Base-by-base conservation (phyloP, 2,329 filamentous ascomycete species). In the Fusarium setosum region DNA sequence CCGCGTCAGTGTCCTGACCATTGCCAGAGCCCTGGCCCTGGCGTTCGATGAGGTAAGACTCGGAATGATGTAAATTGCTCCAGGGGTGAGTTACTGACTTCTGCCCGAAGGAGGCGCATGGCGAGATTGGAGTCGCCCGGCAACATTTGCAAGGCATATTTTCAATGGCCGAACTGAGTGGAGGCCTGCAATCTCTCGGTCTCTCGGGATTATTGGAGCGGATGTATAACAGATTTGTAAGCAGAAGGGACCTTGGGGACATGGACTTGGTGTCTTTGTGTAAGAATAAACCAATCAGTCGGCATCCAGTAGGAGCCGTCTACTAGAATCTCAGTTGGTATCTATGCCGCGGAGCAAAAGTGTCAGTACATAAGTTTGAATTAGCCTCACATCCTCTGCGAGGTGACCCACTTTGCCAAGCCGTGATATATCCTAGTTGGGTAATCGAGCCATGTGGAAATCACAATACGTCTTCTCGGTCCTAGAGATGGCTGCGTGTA, bases 41-140 rank as follows among this genome's bases (percentile, higher is more conserved):
- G 60, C 42, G 9, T 38, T 61, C 9, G 52, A 63, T 6, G 52
- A 61, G 47, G 60, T 57, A 23, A 29, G 32, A 24, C 10, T 24
- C 9, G 7, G 13, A 11, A 41, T 17, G 1, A 15, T 9, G 5
- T 15, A 41, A 38, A n/a, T 29, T 23, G n/a, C 13, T 40, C 12
- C 17, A 9, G 35, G 31, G 15, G 4, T 3, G 18, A 15, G 29
- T 38, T 4, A 45, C 21, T 48, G 11, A 45, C 18, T 8, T 38
- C 7, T 23, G 8, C 7, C 20, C 42, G 4, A 4, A 54, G 51
- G 21, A 45, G 13, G 31, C 7, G 32, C 31, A 13, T 38, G 40
- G 51, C 20, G 17, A 45, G 4, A 21, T 38, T 8, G 31, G 7
- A 44, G 24, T 38, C 42, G 51, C 51, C 23, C 17, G 40, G 32